Evolutionary conservation across 2,329 filamentous ascomycete species (phyloP).

Genomic region (Monilinia fructicola): DNA sequence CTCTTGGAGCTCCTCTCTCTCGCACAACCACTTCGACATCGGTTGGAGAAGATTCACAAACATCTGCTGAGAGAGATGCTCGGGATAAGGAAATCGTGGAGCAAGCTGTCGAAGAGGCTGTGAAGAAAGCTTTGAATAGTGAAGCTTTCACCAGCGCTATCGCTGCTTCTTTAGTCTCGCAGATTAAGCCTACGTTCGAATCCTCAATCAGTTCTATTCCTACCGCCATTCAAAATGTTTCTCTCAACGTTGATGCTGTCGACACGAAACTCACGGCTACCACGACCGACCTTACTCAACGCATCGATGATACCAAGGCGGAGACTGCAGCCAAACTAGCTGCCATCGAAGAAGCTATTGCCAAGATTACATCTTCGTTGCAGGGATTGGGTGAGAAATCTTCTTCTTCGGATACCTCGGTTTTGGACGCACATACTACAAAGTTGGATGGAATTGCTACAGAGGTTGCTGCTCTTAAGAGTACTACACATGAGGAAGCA

Average conservation of each 20-base stretch:
- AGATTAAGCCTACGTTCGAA: slow-evolving; percentile 38
- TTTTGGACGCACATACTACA: slow-evolving; percentile 31
- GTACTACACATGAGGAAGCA: slow-evolving; percentile 28
- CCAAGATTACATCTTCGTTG: slow-evolving; percentile 34
- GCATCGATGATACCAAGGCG: slow-evolving; percentile 31
- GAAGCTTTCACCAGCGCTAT: slow-evolving; percentile 37
- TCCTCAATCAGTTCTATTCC: slow-evolving; percentile 30
- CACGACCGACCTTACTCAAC: slow-evolving; percentile 32
- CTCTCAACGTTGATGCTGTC: slow-evolving; percentile 30
- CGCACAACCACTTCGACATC: slow-evolving; percentile 7
- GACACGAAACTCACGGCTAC: slow-evolving; percentile 34
- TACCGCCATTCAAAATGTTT: slow-evolving; percentile 23
- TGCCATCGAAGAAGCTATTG: slow-evolving; percentile 35
- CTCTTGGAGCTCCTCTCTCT: slow-evolving; percentile 19
- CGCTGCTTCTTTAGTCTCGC: slow-evolving; percentile 34
- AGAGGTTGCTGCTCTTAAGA: slow-evolving; percentile 34
- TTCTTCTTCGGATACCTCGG: slow-evolving; percentile 33
- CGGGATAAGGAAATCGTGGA: slow-evolving; percentile 32
- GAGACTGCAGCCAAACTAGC: slow-evolving; percentile 33
- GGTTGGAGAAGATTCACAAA: slow-evolving; percentile 14
- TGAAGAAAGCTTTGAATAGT: slow-evolving; percentile 33
- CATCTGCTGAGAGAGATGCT: slow-evolving; percentile 26
- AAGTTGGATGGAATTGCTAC: slow-evolving; percentile 34
- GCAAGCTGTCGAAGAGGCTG: slow-evolving; percentile 34
- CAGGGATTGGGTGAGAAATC: slow-evolving; percentile 34